These are phyloP conservation scores for Penicillium cataractarum DNA, from an alignment of 495 filamentous ascomycete species.

Conservation along the genomic window DNA sequence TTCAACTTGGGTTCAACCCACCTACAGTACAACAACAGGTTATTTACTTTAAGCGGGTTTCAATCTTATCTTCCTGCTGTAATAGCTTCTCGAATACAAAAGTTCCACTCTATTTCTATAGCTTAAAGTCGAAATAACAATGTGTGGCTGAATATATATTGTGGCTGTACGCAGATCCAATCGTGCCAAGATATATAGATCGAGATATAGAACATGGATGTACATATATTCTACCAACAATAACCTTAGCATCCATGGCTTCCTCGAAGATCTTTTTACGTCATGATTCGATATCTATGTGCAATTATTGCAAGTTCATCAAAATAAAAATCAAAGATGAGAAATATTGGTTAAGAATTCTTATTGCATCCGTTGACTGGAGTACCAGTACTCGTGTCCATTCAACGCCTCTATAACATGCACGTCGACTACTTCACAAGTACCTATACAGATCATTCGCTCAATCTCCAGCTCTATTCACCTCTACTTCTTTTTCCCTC, in stretches of 20 bases:
- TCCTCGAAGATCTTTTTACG: no score
- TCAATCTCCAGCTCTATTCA: not conserved
- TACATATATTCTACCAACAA: no score
- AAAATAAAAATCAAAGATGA: no score
- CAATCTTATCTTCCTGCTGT: no score
- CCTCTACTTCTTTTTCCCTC: conserved; percentile 16
- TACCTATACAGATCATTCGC: not conserved
- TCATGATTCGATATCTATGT: no score
- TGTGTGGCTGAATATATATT: not conserved
- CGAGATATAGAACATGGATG: not conserved
- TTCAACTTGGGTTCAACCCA: not conserved
- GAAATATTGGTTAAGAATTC: no score
- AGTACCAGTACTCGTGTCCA: not conserved
- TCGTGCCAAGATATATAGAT: not conserved
- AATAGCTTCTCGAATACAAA: no score
- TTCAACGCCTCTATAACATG: not conserved
- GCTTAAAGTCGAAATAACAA: no score
- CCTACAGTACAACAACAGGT: not conserved
- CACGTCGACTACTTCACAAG: not conserved
- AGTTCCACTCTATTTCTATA: no score
- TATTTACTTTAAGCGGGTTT: not conserved
- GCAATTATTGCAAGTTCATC: no score
- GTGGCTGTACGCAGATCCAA: not conserved
- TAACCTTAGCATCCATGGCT: no score
- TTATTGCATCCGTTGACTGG: no score